Conservation (phyloP, 1,284 basidiomycete species). For the Chalciporus sp. region DNA sequence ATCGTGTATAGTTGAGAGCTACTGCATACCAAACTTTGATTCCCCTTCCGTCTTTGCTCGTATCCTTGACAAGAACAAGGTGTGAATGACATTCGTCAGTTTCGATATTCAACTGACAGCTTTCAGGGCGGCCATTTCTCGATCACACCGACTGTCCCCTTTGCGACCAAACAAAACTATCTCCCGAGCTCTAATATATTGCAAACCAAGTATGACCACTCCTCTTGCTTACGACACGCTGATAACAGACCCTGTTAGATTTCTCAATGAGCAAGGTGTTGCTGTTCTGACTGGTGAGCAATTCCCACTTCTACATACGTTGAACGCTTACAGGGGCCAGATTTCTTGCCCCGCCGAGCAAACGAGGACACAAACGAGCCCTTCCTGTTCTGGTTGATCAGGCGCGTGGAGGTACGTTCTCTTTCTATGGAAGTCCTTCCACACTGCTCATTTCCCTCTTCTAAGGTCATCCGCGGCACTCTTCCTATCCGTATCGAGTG, state of each 20-base stretch:
- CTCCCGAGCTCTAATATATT: conserved; percentile 86
- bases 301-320: not conserved
- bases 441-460: not conserved
- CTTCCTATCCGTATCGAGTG: conserved; percentile 82
- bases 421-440: not conserved
- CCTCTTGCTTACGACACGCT: not conserved
- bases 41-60: conserved; percentile 89
- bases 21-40: conserved; percentile 92
- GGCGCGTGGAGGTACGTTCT: conserved; percentile 71
- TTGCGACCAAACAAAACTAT: conserved; percentile 84
- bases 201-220: conserved; percentile 67
- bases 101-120: conserved; percentile 5
- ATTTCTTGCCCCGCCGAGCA: conserved; percentile 76
- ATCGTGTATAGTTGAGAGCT: conserved; percentile 68
- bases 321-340: conserved; percentile 37
- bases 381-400: conserved; percentile 84
- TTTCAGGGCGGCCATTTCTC: conserved; percentile 88
- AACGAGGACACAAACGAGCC: conserved; percentile 51
- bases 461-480: conserved; percentile 72
- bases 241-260: conserved; percentile 42
- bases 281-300: conserved; percentile 71
- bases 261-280: conserved; percentile 80
- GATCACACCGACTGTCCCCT: conserved; percentile 69
- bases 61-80: conserved; percentile 83
- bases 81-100: conserved; percentile 17